phyloP scores from a whole-genome alignment of 1,139 yeast genomes.

The Candida mesenterica region DNA sequence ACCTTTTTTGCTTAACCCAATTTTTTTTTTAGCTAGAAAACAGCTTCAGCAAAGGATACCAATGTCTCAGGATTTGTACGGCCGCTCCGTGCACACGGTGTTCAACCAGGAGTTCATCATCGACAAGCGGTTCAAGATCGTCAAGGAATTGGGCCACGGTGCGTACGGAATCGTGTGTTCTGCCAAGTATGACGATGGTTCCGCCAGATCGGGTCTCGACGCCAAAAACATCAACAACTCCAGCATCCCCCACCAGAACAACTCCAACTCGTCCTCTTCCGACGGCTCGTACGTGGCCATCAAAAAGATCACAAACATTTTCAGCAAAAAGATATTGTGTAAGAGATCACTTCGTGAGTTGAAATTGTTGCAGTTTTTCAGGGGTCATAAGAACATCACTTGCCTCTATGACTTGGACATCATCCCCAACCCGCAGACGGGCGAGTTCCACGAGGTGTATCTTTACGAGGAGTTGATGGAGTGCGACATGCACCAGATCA shows the following conservation, averaged over 20 bases:
- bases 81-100: conserved; percentile 52
- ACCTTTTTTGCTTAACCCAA: no score
- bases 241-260: conserved; percentile 4
- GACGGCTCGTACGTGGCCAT: conserved; percentile 69
- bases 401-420: conserved; percentile 92
- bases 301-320: conserved; percentile 89
- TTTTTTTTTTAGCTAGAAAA: no score
- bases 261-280: conserved; percentile 12
- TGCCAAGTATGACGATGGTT: conserved; percentile 78
- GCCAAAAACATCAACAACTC: background rate
- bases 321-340: conserved; percentile 82
- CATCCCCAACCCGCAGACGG: conserved; percentile 66
- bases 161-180: conserved; percentile 97
- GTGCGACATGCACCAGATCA: conserved; percentile 97
- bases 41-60: no score
- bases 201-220: no score
- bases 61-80: conserved; percentile 19
- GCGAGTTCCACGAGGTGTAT: conserved; percentile 85
- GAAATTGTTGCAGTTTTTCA: conserved; percentile 81
- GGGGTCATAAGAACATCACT: conserved; percentile 92
- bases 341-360: conserved; percentile 88
- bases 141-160: conserved; percentile 93
- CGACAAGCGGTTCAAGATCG: conserved; percentile 78
- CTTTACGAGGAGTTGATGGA: conserved; percentile 95
- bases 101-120: conserved; percentile 88